Conservation (phyloP, 2,329 filamentous ascomycete genomes). For the Ceratocystis variospora region DNA sequence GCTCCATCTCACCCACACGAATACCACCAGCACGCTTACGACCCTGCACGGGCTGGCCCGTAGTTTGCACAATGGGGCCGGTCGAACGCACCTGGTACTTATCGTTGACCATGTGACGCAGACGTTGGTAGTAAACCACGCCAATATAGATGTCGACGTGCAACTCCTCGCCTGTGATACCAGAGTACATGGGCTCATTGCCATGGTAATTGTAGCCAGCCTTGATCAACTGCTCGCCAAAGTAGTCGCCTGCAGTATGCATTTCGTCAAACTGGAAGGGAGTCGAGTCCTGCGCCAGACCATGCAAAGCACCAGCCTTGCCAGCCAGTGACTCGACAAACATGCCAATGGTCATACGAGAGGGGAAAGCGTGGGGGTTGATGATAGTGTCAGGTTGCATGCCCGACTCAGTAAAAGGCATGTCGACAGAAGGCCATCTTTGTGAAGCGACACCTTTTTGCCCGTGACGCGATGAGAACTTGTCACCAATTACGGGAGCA, state of each 20-base stretch:
- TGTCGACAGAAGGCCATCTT: conserved; percentile 84
- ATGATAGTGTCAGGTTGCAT: conserved; percentile 98
- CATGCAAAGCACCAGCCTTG: conserved; percentile 86
- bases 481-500: conserved; percentile 88
- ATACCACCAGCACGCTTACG: conserved; percentile 95
- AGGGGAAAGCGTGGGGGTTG: conserved; percentile 98
- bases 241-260: conserved; percentile 84
- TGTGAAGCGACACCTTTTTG: conserved; percentile 96
- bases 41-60: conserved; percentile 93
- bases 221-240: conserved; percentile 86
- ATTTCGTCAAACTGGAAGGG: conserved; percentile 91
- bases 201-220: conserved; percentile 97
- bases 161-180: conserved; percentile 89
- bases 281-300: conserved; percentile 88
- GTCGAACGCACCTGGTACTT: conserved; percentile 98
- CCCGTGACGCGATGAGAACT: conserved; percentile 96
- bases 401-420: conserved; percentile 93
- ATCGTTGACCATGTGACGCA: conserved; percentile 99
- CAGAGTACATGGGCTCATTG: conserved; percentile 97
- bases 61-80: conserved; percentile 76
- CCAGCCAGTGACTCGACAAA: conserved; percentile 95
- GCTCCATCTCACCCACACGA: conserved; percentile 98
- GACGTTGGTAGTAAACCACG: conserved; percentile 93
- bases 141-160: conserved; percentile 92
- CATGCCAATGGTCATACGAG: conserved; percentile 99